Conservation (phyloP, 306 rosid genomes). For the Comarum palustre region DNA sequence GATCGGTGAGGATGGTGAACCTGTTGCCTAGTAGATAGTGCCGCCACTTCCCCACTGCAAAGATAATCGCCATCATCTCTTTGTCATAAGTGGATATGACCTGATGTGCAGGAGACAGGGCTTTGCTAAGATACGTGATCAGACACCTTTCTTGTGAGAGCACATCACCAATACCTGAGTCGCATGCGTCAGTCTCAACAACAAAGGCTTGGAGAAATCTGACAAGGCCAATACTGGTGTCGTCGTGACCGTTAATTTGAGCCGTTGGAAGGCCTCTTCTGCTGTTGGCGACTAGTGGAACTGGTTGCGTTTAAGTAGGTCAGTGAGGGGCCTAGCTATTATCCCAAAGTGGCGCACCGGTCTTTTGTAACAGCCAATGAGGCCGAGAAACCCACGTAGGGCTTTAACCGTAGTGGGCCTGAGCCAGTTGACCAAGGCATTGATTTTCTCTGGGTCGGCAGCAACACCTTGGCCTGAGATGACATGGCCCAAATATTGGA, state of each 20-base stretch:
- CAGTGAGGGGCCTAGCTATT: background rate
- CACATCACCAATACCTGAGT: fast-evolving
- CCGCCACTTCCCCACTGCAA: background rate
- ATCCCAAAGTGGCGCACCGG: too few relatives aligned
- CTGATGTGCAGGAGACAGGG: background rate
- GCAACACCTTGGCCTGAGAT: too few relatives aligned
- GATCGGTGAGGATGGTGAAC: background rate
- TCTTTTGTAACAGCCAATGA: background rate
- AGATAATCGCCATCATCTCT: background rate
- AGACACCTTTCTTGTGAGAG: background rate
- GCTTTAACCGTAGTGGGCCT: too few relatives aligned
- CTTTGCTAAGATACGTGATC: background rate
- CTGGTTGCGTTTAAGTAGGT: background rate
- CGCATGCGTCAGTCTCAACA: fast-evolving
- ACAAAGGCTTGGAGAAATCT: background rate
- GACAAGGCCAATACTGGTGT: fast-evolving
- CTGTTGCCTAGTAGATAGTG: background rate
- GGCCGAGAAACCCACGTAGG: background rate
- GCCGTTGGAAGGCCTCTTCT: fast-evolving
- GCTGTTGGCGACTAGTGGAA: fast-evolving
- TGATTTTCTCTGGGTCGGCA: too few relatives aligned
- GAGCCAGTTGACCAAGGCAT: too few relatives aligned
- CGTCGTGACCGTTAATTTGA: fast-evolving
- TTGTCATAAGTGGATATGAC: background rate
- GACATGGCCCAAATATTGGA: background rate